These are phyloP conservation scores for Cytospora leucostoma DNA, from an alignment of 2,329 filamentous ascomycete species.

Conservation along the genomic window DNA sequence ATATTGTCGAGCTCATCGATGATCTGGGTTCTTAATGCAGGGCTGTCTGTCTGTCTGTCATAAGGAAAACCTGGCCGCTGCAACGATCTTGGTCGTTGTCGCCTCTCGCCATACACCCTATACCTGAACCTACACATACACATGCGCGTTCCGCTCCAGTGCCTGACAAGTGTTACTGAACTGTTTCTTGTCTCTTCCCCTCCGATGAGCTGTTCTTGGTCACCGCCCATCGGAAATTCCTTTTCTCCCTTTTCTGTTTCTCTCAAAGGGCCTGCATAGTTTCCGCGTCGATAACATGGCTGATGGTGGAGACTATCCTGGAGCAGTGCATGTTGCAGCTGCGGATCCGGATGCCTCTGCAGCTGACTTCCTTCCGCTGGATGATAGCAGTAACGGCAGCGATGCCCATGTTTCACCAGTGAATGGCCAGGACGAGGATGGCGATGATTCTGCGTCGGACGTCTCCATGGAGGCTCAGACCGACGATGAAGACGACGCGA, in stretches of 20 bases:
- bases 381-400: slow-evolving; percentile 27
- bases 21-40: not conserved
- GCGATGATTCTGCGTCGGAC: slow-evolving; percentile 38
- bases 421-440: slow-evolving; percentile 15
- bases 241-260: slow-evolving; percentile 24
- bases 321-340: slow-evolving; percentile 21
- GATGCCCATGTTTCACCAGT: slow-evolving; percentile 16
- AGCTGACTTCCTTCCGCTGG: slow-evolving; percentile 27
- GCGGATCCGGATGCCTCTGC: slow-evolving; percentile 22
- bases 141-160: slow-evolving; percentile 11
- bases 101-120: slow-evolving; percentile 9
- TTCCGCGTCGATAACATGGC: slow-evolving; percentile 25
- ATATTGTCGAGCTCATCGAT: slow-evolving; percentile 5
- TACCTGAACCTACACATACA: not conserved
- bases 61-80: slow-evolving; percentile 3
- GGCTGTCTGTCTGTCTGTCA: not conserved
- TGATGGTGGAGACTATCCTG: slow-evolving; percentile 9
- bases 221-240: not conserved
- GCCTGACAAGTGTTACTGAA: slow-evolving; percentile 28
- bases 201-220: slow-evolving; percentile 16
- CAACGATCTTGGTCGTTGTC: slow-evolving; percentile 27
- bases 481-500: slow-evolving; percentile 34
- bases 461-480: slow-evolving; percentile 40
- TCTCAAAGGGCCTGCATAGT: slow-evolving; percentile 4
- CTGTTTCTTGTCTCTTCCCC: slow-evolving; percentile 17